Evolutionary conservation across 1,139 yeast species (phyloP).

Genomic region (Komagataea norvegica): DNA sequence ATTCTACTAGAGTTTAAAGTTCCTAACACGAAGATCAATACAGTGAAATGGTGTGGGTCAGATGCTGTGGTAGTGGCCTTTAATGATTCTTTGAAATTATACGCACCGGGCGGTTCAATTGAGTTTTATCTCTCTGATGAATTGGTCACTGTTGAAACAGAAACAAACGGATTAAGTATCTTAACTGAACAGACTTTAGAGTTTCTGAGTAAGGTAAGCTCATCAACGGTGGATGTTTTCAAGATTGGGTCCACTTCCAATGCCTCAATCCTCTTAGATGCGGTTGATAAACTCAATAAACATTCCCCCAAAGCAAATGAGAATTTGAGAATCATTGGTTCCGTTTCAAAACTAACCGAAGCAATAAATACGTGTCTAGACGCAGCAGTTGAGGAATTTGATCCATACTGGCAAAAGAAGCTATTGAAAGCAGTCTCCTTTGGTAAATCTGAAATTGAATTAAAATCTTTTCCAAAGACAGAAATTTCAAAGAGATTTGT

Average conservation of each 20-base stretch:
- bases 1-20: slow-evolving; percentile 45
- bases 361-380: slow-evolving; percentile 72
- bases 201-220: slow-evolving; percentile 61
- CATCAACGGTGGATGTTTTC: slow-evolving; percentile 56
- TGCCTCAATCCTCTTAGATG: slow-evolving; percentile 76
- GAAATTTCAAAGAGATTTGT: slow-evolving; percentile 42
- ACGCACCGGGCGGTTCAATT: slow-evolving; percentile 65
- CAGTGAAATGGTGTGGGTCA: slow-evolving; percentile 79
- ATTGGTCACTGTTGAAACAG: slow-evolving; percentile 39
- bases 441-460: slow-evolving; percentile 54
- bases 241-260: slow-evolving; percentile 82
- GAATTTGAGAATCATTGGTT: slow-evolving; percentile 52
- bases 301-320: slow-evolving; percentile 85
- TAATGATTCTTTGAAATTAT: slow-evolving; percentile 60
- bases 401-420: slow-evolving; percentile 72
- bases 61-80: slow-evolving; percentile 67
- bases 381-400: slow-evolving; percentile 77
- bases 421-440: slow-evolving; percentile 77
- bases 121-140: slow-evolving; percentile 40
- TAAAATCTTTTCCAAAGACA: slow-evolving; percentile 8
- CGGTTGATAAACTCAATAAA: slow-evolving; percentile 64
- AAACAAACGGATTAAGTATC: slow-evolving; percentile 68
- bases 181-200: slow-evolving; percentile 56
- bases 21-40: slow-evolving; percentile 35
- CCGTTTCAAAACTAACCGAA: slow-evolving; percentile 41